phyloP scores from a whole-genome alignment of 1,139 yeast species.

The Diutina scorzettiae region DNA sequence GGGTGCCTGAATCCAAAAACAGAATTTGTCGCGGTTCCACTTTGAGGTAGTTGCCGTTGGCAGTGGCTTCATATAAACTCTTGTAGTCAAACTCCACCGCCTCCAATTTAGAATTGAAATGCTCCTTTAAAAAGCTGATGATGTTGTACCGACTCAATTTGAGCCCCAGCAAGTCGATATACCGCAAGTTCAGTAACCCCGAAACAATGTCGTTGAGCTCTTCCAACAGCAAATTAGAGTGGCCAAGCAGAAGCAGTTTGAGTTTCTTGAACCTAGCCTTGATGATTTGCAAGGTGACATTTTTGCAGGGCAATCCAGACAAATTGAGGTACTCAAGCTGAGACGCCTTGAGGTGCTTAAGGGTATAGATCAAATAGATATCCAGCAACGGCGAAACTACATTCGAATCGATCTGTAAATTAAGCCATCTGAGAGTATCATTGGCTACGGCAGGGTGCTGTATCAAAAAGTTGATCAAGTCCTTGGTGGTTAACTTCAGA shows the following conservation, averaged over 20 bases:
- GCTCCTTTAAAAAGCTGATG: conserved; percentile 29
- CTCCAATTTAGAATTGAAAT: conserved; percentile 17
- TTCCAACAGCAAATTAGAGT: conserved; percentile 28
- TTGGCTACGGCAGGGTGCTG: conserved; percentile 58
- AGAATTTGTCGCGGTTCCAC: conserved; percentile 18
- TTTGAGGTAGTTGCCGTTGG: conserved; percentile 22
- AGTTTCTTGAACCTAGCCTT: conserved; percentile 42
- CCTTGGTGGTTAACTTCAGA: conserved; percentile 63
- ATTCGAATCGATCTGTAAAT: conserved; percentile 60
- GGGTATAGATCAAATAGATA: conserved; percentile 44
- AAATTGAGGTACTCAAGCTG: conserved; percentile 48
- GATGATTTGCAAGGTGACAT: conserved; percentile 41
- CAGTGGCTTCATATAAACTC: conserved; percentile 26
- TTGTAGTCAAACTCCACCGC: conserved; percentile 34
- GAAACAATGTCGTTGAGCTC: neutral
- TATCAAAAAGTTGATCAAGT: conserved; percentile 57
- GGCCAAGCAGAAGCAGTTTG: conserved; percentile 52
- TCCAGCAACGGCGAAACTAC: conserved; percentile 52
- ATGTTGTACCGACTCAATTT: neutral
- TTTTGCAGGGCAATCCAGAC: conserved; percentile 63
- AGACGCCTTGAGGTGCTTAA: conserved; percentile 42
- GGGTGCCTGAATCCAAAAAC: conserved; percentile 13
- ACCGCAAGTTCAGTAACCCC: neutral
- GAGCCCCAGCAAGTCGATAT: conserved; percentile 2
- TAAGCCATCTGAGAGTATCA: conserved; percentile 59